Evolutionary conservation across 805 yeast genomes (phyloP).

Genomic region (Myxozyma monticola): DNA sequence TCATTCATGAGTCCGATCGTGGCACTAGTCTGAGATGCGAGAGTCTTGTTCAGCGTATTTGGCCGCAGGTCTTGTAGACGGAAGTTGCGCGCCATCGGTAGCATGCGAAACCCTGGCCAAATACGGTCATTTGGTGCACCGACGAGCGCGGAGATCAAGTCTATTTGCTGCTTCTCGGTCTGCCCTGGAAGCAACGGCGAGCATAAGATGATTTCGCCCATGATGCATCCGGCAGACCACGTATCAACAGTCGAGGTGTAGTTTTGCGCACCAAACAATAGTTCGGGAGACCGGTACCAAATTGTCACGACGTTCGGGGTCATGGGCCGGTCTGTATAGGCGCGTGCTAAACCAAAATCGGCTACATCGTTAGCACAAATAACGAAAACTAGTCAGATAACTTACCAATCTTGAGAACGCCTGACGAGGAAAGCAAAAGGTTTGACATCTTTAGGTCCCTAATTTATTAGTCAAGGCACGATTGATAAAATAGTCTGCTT

Average conservation of each 20-base stretch:
- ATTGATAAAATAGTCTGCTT: not conserved
- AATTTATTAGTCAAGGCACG: not conserved
- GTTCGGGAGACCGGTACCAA: conserved; percentile 97
- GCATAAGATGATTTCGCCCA: conserved; percentile 73
- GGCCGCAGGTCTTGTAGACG: conserved; percentile 15
- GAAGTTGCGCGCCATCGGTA: conserved; percentile 66
- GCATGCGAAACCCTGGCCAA: conserved; percentile 73
- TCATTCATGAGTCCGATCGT: conserved; percentile 60
- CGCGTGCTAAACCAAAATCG: conserved; percentile 39
- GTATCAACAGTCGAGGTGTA: conserved; percentile 88
- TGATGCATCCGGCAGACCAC: conserved; percentile 94
- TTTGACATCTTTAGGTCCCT: conserved; percentile 29
- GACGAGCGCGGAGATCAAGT: conserved; percentile 72
- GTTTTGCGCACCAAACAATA: conserved; percentile 80
- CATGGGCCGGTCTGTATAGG: conserved; percentile 22
- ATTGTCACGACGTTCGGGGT: conserved; percentile 67
- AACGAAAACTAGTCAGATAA: not conserved
- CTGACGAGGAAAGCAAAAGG: conserved; percentile 20
- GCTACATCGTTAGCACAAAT: too few species aligned
- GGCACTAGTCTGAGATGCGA: conserved; percentile 48
- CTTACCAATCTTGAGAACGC: conserved; percentile 28
- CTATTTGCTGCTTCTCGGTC: conserved; percentile 80
- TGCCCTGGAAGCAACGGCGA: conserved; percentile 78
- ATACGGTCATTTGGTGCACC: conserved; percentile 73
- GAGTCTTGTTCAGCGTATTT: conserved; percentile 43